A percentile compares a stretch with the other conserved stretches of the same genome.
Evolutionary conservation across 768 basidiomycete genomes (phyloP).

Genomic region (Lentinula raphanica): DNA sequence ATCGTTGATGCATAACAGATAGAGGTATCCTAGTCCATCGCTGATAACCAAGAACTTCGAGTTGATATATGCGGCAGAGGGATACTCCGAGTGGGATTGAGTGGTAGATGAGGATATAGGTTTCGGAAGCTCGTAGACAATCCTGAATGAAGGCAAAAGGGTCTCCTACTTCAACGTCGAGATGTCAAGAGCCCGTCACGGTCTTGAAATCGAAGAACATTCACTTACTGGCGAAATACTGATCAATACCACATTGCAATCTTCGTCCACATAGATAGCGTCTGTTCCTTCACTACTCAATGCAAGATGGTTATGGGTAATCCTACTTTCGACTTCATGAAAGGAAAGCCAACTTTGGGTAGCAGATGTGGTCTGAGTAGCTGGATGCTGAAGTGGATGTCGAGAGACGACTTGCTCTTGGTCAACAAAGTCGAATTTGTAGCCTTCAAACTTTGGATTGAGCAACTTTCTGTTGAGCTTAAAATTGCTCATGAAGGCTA

Average conservation of each 20-base stretch:
- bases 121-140: slow-evolving; percentile 56
- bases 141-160: slow-evolving; percentile 44
- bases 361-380: slow-evolving; percentile 58
- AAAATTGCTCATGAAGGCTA: slow-evolving; percentile 4
- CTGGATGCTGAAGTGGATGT: slow-evolving; percentile 47
- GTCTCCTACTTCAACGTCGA: slow-evolving; percentile 40
- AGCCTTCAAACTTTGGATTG: slow-evolving; percentile 84
- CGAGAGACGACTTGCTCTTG: slow-evolving; percentile 52
- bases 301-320: slow-evolving; percentile 77
- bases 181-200: slow-evolving; percentile 5
- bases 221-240: slow-evolving; percentile 52
- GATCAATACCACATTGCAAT: slow-evolving; percentile 56
- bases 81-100: slow-evolving; percentile 61
- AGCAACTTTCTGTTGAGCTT: slow-evolving; percentile 29
- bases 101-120: slow-evolving; percentile 38
- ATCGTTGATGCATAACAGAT: slow-evolving; percentile 46
- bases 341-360: slow-evolving; percentile 62
- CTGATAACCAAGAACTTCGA: slow-evolving; percentile 47
- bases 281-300: slow-evolving; percentile 38
- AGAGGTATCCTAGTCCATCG: slow-evolving; percentile 68
- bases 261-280: slow-evolving; percentile 65
- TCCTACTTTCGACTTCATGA: slow-evolving; percentile 78
- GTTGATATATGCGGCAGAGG: slow-evolving; percentile 58
- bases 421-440: slow-evolving; percentile 60
- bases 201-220: neutral